These are phyloP conservation scores for Cutaneotrichosporon arboriforme DNA, from an alignment of 1,284 basidiomycete genomes.

Conservation along the genomic window DNA sequence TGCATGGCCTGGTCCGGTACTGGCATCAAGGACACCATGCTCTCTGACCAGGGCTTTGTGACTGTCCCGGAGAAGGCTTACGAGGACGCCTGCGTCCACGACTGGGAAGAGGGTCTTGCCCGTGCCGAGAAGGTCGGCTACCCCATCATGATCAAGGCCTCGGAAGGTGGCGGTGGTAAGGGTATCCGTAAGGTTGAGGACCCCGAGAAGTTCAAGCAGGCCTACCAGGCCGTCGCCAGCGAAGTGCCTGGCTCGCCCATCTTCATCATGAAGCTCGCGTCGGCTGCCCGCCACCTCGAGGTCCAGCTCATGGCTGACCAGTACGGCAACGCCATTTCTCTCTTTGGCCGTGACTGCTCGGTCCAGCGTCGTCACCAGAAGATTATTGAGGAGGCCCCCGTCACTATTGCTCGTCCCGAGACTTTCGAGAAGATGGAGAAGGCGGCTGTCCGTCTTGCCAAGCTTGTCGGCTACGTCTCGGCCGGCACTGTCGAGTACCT, in stretches of 20 bases:
- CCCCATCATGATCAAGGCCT: slow-evolving; percentile 99
- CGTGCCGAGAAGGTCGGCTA: slow-evolving; percentile 86
- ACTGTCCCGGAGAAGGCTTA: slow-evolving; percentile 91
- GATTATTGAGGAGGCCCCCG: slow-evolving; percentile 99
- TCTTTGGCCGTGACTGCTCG: slow-evolving; percentile 99
- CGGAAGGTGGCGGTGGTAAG: slow-evolving; percentile 98
- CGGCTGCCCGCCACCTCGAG: slow-evolving; percentile 93
- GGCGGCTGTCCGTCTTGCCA: slow-evolving; percentile 93
- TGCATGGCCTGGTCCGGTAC: slow-evolving; percentile 99
- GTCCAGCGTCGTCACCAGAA: slow-evolving; percentile 99
- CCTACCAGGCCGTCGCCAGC: slow-evolving; percentile 86
- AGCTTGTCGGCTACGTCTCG: slow-evolving; percentile 97
- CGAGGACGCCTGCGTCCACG: slow-evolving; percentile 79
- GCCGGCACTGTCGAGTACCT: slow-evolving; percentile 99
- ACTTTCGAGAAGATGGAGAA: slow-evolving; percentile 97
- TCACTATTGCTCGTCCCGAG: slow-evolving; percentile 87
- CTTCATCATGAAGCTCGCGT: slow-evolving; percentile 99
- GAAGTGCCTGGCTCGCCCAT: slow-evolving; percentile 99
- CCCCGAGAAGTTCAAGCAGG: slow-evolving; percentile 82
- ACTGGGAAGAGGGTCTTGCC: slow-evolving; percentile 79
- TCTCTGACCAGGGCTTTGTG: slow-evolving; percentile 85
- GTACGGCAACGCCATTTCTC: slow-evolving; percentile 97
- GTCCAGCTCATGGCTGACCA: slow-evolving; percentile 98
- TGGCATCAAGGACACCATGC: slow-evolving; percentile 81
- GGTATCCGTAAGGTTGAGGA: slow-evolving; percentile 90